A percentile compares a stretch with the other conserved stretches of the same genome.
phyloP scores from a whole-genome alignment of 225 moss, liverwort and hornwort genomes.

The Sphagnum contortum region DNA sequence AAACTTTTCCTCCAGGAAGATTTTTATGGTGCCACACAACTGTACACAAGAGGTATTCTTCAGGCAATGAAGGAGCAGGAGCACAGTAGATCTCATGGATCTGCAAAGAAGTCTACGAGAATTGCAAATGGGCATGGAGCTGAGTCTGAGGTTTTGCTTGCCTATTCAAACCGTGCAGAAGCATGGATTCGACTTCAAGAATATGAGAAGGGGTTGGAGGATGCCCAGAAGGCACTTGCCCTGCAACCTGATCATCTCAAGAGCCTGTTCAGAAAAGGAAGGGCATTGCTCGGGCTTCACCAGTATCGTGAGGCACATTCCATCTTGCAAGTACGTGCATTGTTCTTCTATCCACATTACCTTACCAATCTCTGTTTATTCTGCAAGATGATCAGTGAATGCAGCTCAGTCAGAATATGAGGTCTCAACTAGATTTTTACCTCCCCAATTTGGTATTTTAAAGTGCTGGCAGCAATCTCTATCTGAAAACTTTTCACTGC shows the following conservation, averaged over 20 bases:
- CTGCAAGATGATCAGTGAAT: too few relatives aligned
- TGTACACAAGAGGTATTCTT: conserved; percentile 59
- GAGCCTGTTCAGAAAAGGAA: conserved; percentile 82
- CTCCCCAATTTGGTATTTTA: too few relatives aligned
- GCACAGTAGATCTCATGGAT: conserved; percentile 6
- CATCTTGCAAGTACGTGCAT: conserved; percentile 36
- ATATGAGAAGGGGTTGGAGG: conserved; percentile 64
- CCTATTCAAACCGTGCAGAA: conserved; percentile 87
- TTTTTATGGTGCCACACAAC: conserved; percentile 45
- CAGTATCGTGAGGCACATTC: conserved; percentile 68
- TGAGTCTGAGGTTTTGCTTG: conserved; percentile 71
- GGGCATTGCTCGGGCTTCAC: conserved; percentile 70
- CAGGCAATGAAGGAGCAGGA: conserved; percentile 58
- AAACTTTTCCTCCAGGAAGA: conserved; percentile 59
- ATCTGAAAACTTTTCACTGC: too few relatives aligned
- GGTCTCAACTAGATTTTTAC: too few relatives aligned
- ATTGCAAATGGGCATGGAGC: conserved; percentile 19
- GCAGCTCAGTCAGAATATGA: too few relatives aligned
- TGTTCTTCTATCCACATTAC: too few relatives aligned
- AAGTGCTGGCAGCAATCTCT: too few relatives aligned
- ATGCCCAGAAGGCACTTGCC: conserved; percentile 61
- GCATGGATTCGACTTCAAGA: conserved; percentile 75
- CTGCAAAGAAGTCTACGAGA: background rate
- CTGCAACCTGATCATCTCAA: conserved; percentile 69
- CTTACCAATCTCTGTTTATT: too few relatives aligned